Evolutionary conservation across 2,329 filamentous ascomycete genomes (phyloP), one percentile per base, ranked within the genome.

Genomic region (Aulographum hederae): DNA sequence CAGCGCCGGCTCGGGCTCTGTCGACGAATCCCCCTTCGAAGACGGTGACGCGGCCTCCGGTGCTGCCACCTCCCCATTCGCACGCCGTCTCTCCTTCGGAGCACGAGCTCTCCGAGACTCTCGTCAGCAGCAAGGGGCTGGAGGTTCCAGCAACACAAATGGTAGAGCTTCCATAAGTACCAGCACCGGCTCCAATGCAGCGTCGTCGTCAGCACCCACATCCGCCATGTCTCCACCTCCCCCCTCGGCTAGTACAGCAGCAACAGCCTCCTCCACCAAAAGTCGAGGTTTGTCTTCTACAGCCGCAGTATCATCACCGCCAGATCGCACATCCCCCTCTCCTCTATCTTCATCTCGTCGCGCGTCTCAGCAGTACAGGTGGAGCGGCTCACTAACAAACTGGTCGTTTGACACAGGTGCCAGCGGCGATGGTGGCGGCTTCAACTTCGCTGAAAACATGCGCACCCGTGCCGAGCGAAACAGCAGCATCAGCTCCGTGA

Each of bases 361-460:
- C 52, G n/a, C n/a, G n/a, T n/a, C n/a, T n/a, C n/a, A n/a, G n/a
- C n/a, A n/a, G n/a, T n/a, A n/a, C n/a, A n/a, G n/a, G n/a, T n/a
- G n/a, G n/a, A n/a, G n/a, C n/a, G n/a, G n/a, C n/a, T n/a, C n/a
- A n/a, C n/a, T n/a, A n/a, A n/a, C n/a, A n/a, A n/a, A n/a, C n/a
- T n/a, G n/a, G n/a, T n/a, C n/a, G n/a, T n/a, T n/a, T n/a, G n/a
- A n/a, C n/a, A n/a, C n/a, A n/a, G n/a, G n/a, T n/a, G 57, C 60
- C 54, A 46, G 55, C 57, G 61, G 68, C 57, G 58, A 70, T 85
- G 78, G 81, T 66, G 82, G 89, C 67, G 81, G 80, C 54, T 93
- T 91, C 68, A 92, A 92, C 60, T 93, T 86, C 78, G 81, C 82
- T 51, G 86, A 94, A 63, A 85, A 92, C 62, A 73, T 94, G 65